Evolutionary conservation across 2,329 filamentous ascomycete genomes (phyloP), one percentile per base, ranked within the genome.

Genomic region (Verticillium tricorpus): DNA sequence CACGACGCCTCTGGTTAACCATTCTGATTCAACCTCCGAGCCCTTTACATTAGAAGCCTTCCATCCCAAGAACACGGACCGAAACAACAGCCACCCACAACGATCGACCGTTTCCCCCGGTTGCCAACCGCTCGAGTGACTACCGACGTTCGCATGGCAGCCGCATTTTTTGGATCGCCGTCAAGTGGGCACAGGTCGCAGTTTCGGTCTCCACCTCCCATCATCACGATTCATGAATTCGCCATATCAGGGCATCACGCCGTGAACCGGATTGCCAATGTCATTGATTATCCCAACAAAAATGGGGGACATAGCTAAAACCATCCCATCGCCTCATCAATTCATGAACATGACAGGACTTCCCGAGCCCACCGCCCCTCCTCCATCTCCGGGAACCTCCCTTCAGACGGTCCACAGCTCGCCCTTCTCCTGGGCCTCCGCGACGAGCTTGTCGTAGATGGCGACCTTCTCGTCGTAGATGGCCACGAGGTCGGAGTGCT

Each of bases 391-490:
- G 45, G 14, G 12, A 8, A 3, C 39, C 45, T 14, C n/a, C n/a
- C 19, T n/a, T 25, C 19, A 50, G 45, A 22, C 45, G 45, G 19
- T 50, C 45, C 45, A 50, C 45, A 76, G 61, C 2, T 73, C 68
- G 2, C 75, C 74, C 63, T 69, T 71, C 2, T 67, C 67, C 62
- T 75, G 73, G 2, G 75, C 74, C 56, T 77, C 73, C 31, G 68
- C 65, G 2, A 77, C 71, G n/a, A 72, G 68, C 60, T 70, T 58
- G 39, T 77, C 66, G 61, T 77, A 78, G 25, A 72, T 65, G 2
- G 66, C 72, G 5, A 78, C 58, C 63, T 72, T 73, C 58, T 72
- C 67, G 58, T 76, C 71, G 58, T 78, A 77, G 56, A 70, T 70
- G 39, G 65, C 62, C 2, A 72, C 64, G 3, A 73, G 64, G 1